These are phyloP conservation scores for Mimosa bimucronata DNA, from an alignment of 306 rosid species.

Conservation along the genomic window DNA sequence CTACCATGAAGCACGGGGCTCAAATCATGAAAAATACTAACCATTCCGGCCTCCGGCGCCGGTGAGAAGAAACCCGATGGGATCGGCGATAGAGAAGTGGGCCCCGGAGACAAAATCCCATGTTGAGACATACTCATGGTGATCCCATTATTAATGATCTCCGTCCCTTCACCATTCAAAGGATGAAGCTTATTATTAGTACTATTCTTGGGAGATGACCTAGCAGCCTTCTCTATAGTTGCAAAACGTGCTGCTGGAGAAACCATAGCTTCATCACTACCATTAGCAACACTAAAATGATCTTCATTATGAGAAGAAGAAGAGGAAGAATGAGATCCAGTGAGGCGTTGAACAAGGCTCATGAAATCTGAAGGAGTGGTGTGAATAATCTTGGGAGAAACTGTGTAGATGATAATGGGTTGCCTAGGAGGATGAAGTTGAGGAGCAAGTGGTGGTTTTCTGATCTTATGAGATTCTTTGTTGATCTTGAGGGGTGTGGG, in stretches of 20 bases:
- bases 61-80: conserved; percentile 62
- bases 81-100: conserved; percentile 66
- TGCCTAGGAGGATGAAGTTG: conserved; percentile 49
- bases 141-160: not conserved
- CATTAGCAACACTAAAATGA: not conserved
- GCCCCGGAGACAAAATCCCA: conserved; percentile 86
- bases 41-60: conserved; percentile 49
- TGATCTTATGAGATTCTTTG: conserved; percentile 80
- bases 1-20: conserved; percentile 61
- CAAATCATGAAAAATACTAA: conserved; percentile 65
- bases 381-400: conserved; percentile 81
- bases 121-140: conserved; percentile 42
- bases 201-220: conserved; percentile 29
- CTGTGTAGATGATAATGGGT: conserved; percentile 78
- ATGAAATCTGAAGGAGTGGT: conserved; percentile 77
- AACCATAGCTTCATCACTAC: not conserved
- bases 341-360: conserved; percentile 87
- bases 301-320: not conserved
- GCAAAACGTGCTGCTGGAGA: conserved; percentile 71
- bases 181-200: not conserved
- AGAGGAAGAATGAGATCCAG: conserved; percentile 50
- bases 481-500: conserved; percentile 69
- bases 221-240: conserved; percentile 57
- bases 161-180: conserved; percentile 37
- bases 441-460: conserved; percentile 65